Percentiles rank a stretch among this genome's conserved stretches.
Conservation (phyloP, 805 yeast species). For the Candida namnaoensis region DNA sequence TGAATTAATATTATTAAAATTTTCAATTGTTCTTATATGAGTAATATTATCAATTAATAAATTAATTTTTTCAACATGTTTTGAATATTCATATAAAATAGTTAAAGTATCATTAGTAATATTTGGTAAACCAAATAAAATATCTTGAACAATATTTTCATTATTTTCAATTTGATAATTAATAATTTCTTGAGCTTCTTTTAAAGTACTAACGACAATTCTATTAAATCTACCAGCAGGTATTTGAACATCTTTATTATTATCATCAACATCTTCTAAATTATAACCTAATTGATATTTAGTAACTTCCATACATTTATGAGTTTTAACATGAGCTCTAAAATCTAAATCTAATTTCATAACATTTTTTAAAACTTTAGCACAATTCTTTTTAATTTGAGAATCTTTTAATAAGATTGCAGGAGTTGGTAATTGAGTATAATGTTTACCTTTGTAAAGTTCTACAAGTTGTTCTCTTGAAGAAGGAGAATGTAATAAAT, state of each 20-base stretch:
- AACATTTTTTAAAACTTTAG: slow-evolving; percentile 37
- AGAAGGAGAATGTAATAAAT: no score
- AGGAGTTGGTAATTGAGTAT: slow-evolving; percentile 51
- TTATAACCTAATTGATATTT: slow-evolving; percentile 42
- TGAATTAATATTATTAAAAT: slow-evolving; percentile 23
- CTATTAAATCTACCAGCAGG: no score
- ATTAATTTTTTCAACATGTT: no score
- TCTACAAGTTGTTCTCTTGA: slow-evolving; percentile 4
- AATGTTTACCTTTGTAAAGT: slow-evolving; percentile 30
- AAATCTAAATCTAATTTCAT: slow-evolving; percentile 30
- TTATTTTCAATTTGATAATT: slow-evolving; percentile 19
- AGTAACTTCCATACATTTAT: slow-evolving; percentile 57
- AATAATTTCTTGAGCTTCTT: slow-evolving; percentile 51
- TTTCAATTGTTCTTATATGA: slow-evolving; percentile 41
- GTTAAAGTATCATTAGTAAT: slow-evolving; percentile 36
- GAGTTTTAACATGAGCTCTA: slow-evolving; percentile 72
- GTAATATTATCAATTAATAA: slow-evolving; percentile 46
- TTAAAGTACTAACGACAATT: slow-evolving; percentile 60
- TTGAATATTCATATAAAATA: slow-evolving; percentile 39
- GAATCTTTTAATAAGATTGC: slow-evolving; percentile 38
- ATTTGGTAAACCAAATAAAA: slow-evolving; percentile 53
- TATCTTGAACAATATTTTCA: slow-evolving; percentile 28
- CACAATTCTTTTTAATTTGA: slow-evolving; percentile 30
- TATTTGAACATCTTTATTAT: no score
- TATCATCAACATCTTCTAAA: slow-evolving; percentile 1